Evolutionary conservation across 2,329 filamentous ascomycete species (phyloP), one percentile per base, ranked within the genome.

Genomic region (Penicillium italicum): DNA sequence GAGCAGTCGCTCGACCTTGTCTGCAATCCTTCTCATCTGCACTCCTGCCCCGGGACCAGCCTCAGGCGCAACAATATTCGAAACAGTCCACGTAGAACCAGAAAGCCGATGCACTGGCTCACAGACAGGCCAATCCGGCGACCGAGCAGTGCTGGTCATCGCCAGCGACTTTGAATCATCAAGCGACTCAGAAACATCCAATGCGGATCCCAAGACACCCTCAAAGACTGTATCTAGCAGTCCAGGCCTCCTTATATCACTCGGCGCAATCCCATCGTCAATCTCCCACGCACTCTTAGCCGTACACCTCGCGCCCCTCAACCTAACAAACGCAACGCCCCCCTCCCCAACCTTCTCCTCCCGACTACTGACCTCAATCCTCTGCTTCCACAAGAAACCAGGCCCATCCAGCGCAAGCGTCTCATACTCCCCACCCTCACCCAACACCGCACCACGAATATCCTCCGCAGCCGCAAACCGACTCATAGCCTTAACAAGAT

Each of bases 381-480:
- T 82, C 61, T 80, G 82, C 74, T 83, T 87, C 81, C 94, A 97
- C 57, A 97, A 71, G 47, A 77, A 76, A 0, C 68, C 66, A 9
- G 93, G 93, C 11, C 93, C 94, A 73, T 91, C 85, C 34, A 97
- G 69, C 42, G 94, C 91, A 50, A 97, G 77, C 30, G 91, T 97
- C 80, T 97, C 94, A 73, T 95, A 97, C 77, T 97, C 94, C 4
- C 94, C 94, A 6, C 94, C 94, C 72, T 97, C 94, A 1, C 94
- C 94, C 18, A 97, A 76, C 10, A 92, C 84, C 9, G 89, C 88
- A 0, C 89, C 91, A 76, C 57, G 82, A 77, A 66, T 76, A 77
- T 58, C 81, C 76, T 42, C 88, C 37, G 66, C 66, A 6, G 57
- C 64, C 14, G 69, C 88, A 74, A 95, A 96, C 59, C 84, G 70